Evolutionary conservation across 192 early-diverging fungal genomes (phyloP).

Genomic region (Spizellomyces sp.): DNA sequence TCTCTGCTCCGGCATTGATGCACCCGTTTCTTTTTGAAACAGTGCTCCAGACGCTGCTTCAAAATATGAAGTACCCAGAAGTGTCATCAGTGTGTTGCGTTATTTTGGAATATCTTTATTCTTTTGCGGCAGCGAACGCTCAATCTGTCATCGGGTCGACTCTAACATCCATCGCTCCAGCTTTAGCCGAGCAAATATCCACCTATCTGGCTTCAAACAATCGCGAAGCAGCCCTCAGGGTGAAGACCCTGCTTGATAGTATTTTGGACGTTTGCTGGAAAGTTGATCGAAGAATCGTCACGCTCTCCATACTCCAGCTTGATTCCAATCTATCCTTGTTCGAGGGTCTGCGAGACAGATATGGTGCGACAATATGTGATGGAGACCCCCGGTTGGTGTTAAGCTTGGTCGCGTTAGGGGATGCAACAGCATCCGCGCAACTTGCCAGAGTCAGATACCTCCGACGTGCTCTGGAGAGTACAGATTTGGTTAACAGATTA

Average conservation of each 20-base stretch:
- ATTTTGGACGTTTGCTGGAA: background rate
- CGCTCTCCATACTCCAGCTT: conserved; percentile 25
- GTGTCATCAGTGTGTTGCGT: background rate
- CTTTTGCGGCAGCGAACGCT: background rate
- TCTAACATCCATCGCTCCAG: background rate
- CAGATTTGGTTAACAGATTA: no score
- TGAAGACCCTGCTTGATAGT: background rate
- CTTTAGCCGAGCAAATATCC: background rate
- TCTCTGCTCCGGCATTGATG: background rate
- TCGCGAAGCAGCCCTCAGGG: background rate
- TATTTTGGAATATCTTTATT: conserved; percentile 10
- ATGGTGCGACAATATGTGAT: no score
- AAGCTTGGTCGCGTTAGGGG: no score
- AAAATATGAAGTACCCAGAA: background rate
- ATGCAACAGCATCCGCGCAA: background rate
- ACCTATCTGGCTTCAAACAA: background rate
- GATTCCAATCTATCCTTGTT: background rate
- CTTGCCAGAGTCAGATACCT: conserved; percentile 20
- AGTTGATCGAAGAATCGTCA: background rate
- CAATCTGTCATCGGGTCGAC: conserved; percentile 1
- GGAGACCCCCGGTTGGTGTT: no score
- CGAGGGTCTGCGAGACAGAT: no score
- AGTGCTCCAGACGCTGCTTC: conserved; percentile 3
- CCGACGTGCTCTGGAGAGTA: background rate
- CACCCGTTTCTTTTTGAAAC: conserved; percentile 22